phyloP scores from a whole-genome alignment of 2,329 filamentous ascomycete species.

The Bisporella sp. region DNA sequence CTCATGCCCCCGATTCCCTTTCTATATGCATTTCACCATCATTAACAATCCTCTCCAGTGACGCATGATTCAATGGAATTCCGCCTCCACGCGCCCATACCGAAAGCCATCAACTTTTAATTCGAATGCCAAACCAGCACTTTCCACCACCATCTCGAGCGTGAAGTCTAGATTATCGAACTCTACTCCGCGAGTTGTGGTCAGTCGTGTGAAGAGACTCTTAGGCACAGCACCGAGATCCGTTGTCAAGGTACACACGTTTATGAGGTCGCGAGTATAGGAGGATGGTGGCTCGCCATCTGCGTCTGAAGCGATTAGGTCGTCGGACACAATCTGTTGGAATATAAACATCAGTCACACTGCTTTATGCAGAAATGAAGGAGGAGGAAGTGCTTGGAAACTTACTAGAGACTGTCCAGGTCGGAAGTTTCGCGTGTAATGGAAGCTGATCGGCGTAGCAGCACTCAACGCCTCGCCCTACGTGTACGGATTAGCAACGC shows the following conservation, averaged over 20 bases:
- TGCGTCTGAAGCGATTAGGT: conserved; percentile 68
- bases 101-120: conserved; percentile 70
- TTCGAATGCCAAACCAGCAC: conserved; percentile 69
- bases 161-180: conserved; percentile 80
- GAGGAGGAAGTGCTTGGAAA: no score
- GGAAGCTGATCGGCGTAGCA: conserved; percentile 69
- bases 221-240: conserved; percentile 70
- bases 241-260: conserved; percentile 75
- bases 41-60: conserved; percentile 1
- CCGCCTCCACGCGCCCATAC: conserved; percentile 71
- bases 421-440: conserved; percentile 78
- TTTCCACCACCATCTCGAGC: conserved; percentile 76
- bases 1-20: no score
- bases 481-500: background rate
- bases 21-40: background rate
- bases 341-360: no score
- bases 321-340: conserved; percentile 59
- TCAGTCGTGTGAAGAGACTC: conserved; percentile 65
- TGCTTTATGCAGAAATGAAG: no score
- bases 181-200: conserved; percentile 71
- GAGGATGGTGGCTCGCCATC: conserved; percentile 52
- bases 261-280: conserved; percentile 55
- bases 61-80: conserved; percentile 53
- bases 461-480: conserved; percentile 70
- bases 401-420: conserved; percentile 61